A percentile compares a stretch with the other conserved stretches of the same genome.
These are phyloP conservation scores for Aspergillus sergii DNA, from an alignment of 2,329 filamentous ascomycete genomes.

Conservation along the genomic window DNA sequence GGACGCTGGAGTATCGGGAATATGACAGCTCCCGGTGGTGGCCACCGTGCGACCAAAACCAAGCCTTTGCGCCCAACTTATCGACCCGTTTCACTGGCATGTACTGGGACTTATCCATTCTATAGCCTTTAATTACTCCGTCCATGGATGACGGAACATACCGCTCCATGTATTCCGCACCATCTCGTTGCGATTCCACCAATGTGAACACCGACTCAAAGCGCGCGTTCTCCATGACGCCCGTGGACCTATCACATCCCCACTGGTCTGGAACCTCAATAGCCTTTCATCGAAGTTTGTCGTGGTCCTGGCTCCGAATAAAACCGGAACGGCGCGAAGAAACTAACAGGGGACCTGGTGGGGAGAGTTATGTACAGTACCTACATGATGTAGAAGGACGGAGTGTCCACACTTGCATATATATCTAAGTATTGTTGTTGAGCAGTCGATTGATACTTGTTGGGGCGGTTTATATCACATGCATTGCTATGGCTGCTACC, in stretches of 20 bases:
- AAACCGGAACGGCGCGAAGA: conserved; percentile 7
- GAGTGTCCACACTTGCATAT: not conserved
- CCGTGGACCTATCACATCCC: conserved; percentile 24
- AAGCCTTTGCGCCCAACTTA: not conserved
- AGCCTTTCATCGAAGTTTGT: conserved; percentile 8
- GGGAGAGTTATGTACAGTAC: conserved; percentile 1
- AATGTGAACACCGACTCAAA: not conserved
- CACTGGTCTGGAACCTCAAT: conserved; percentile 18
- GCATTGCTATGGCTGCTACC: conserved; percentile 1
- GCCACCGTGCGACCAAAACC: not conserved
- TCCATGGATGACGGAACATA: not conserved
- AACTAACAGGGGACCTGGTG: not conserved
- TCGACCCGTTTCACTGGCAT: not conserved
- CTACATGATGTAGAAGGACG: not conserved
- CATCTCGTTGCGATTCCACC: not conserved
- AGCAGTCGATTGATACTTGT: not conserved
- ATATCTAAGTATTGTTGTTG: not conserved
- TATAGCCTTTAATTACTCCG: not conserved
- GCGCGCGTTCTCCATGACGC: conserved; percentile 3
- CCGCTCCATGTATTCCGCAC: not conserved
- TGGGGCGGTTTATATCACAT: conserved; percentile 7
- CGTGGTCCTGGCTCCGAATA: conserved; percentile 11
- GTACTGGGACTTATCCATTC: not conserved
- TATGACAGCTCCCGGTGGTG: not conserved
- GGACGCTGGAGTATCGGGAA: not conserved